Conservation (phyloP, 768 basidiomycete genomes). For the Pisolithus marmoratus region DNA sequence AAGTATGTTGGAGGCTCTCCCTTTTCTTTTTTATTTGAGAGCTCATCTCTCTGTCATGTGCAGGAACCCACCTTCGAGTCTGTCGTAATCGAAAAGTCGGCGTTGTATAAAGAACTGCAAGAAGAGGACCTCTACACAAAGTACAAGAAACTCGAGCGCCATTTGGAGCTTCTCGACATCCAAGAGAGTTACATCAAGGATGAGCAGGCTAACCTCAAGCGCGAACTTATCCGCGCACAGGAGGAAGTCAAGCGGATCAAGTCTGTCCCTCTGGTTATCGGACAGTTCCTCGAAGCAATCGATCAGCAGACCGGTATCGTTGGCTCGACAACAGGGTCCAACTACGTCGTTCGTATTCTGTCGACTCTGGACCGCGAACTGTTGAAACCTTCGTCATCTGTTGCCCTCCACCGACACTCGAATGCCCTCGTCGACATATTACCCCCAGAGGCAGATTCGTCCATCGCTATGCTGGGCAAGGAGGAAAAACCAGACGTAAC, state of each 20-base stretch:
- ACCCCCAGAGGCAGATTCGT: conserved; percentile 97
- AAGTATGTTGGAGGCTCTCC: conserved; percentile 43
- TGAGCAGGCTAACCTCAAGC: conserved; percentile 95
- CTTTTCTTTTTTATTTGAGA: too few relatives aligned
- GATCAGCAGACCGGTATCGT: conserved; percentile 97
- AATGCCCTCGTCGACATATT: conserved; percentile 98
- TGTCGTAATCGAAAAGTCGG: conserved; percentile 83
- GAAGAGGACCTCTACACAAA: conserved; percentile 93
- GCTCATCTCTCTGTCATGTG: not conserved
- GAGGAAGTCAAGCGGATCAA: conserved; percentile 99
- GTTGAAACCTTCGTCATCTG: conserved; percentile 93
- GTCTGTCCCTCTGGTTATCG: conserved; percentile 97
- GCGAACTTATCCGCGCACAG: conserved; percentile 96
- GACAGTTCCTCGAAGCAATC: conserved; percentile 98
- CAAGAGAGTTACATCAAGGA: conserved; percentile 98
- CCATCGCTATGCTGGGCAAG: conserved; percentile 89
- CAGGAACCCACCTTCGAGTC: conserved; percentile 90
- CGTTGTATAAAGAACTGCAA: conserved; percentile 81
- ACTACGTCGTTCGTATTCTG: conserved; percentile 96
- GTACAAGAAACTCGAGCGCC: conserved; percentile 93
- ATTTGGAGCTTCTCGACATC: conserved; percentile 92
- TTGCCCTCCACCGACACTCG: conserved; percentile 98
- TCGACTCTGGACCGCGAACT: conserved; percentile 96
- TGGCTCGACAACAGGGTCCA: conserved; percentile 94
- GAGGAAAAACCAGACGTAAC: conserved; percentile 94